Evolutionary conservation across 164 flowering plant genomes (phyloP).

Genomic region (Liriodendron chinense): DNA sequence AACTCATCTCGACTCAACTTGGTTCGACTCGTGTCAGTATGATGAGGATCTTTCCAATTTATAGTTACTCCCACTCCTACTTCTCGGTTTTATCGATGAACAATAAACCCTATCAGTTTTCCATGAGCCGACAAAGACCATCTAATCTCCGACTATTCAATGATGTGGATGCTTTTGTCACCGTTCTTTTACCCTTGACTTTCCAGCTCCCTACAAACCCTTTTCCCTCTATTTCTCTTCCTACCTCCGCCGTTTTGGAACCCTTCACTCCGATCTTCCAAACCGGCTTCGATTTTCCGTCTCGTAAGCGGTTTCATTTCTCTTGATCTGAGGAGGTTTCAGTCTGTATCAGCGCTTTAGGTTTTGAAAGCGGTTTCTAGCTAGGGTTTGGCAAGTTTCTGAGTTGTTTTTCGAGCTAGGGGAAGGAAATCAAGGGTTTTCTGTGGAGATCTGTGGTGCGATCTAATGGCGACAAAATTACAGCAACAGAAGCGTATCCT

Average conservation of each 20-base stretch:
- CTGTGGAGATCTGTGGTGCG: conserved; percentile 41
- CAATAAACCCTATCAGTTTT: no score
- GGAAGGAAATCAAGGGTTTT: conserved; percentile 10
- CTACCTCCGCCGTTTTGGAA: no score
- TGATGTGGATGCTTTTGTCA: not conserved
- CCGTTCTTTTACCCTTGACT: not conserved
- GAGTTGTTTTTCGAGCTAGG: conserved; percentile 30
- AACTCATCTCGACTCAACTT: no score
- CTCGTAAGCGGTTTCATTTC: not conserved
- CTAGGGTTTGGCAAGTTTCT: not conserved
- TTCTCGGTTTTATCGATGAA: no score
- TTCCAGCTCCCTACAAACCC: conserved; percentile 4
- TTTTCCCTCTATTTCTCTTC: not conserved
- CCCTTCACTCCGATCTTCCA: not conserved
- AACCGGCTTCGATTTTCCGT: not conserved
- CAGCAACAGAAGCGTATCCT: conserved; percentile 36
- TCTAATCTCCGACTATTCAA: not conserved
- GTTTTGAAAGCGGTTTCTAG: not conserved
- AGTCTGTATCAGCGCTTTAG: not conserved
- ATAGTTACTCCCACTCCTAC: no score
- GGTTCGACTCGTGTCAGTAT: no score
- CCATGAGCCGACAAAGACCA: not conserved
- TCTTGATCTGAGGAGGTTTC: conserved; percentile 17
- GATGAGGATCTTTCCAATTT: no score
- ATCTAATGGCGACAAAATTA: conserved; percentile 26